Conservation (phyloP, 1,284 basidiomycete genomes). For the Moniliophthora roreri region DNA sequence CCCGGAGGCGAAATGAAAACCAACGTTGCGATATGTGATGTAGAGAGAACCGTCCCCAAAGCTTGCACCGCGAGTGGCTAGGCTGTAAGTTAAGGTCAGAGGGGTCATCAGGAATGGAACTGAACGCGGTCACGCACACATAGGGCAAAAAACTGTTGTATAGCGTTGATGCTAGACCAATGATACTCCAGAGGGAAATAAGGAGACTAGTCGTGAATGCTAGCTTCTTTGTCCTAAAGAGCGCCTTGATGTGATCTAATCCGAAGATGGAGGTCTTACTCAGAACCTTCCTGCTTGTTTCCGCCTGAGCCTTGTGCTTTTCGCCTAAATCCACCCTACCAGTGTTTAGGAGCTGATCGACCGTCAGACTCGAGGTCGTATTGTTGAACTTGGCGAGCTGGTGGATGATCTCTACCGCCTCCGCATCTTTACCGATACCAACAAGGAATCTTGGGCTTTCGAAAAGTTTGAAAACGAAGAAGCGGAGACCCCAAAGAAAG, state of each 20-base stretch:
- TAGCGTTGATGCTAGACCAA: constrained; percentile 70
- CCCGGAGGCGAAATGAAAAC: constrained; percentile 17
- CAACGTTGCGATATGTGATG: constrained; percentile 64
- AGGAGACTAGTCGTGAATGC: constrained; percentile 60
- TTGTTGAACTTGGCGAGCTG: constrained; percentile 72
- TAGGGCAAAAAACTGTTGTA: constrained; percentile 67
- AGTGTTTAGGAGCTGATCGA: constrained; percentile 43
- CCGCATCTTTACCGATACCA: constrained; percentile 66
- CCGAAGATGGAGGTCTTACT: constrained; percentile 47
- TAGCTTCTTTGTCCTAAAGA: constrained; percentile 63
- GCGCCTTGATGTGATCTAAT: constrained; percentile 45
- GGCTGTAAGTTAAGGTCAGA: constrained; percentile 30
- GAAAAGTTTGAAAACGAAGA: constrained; percentile 71
- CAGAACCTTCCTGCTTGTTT: constrained; percentile 27
- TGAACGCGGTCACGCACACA: constrained; percentile 41
- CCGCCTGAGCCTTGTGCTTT: constrained; percentile 10
- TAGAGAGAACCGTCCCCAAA: constrained; percentile 59
- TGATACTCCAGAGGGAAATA: constrained; percentile 63
- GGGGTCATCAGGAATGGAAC: not conserved
- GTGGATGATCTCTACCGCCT: constrained; percentile 71
- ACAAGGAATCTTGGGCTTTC: constrained; percentile 79
- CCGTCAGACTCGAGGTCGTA: constrained; percentile 40
- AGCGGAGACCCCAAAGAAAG: constrained; percentile 64
- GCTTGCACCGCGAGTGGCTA: constrained; percentile 56
- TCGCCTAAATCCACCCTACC: constrained; percentile 24